Evolutionary conservation across 208 protist species (phyloP).

Genomic region (Acanthamoeba culbertsoni): DNA sequence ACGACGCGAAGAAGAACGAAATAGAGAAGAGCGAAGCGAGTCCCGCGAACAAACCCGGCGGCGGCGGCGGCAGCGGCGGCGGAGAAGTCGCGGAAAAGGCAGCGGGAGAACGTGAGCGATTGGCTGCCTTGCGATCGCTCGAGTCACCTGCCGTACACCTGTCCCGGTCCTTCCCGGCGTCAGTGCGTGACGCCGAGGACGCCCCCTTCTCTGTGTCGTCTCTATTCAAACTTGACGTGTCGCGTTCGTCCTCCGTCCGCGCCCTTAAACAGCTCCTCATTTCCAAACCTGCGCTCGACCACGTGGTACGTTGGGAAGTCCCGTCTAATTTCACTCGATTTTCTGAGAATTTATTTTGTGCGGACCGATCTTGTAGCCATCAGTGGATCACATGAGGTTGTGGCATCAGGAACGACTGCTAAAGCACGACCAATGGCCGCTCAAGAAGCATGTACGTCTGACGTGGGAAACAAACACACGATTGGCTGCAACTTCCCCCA

Average conservation of each 20-base stretch:
- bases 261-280: neutral
- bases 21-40: neutral
- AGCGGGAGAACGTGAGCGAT: neutral
- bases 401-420: neutral
- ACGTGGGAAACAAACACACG: too few species aligned
- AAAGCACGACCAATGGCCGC: neutral
- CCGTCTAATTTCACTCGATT: too few species aligned
- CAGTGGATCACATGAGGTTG: neutral
- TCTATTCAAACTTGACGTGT: neutral
- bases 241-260: neutral
- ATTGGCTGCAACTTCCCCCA: too few species aligned
- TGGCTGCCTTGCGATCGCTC: neutral
- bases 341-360: too few species aligned
- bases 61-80: neutral
- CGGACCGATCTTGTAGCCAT: too few species aligned
- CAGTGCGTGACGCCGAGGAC: neutral
- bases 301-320: neutral
- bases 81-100: neutral
- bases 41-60: neutral
- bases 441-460: neutral
- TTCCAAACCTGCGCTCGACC: neutral
- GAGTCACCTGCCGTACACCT: slow-evolving; percentile 4
- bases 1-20: too few species aligned
- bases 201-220: neutral
- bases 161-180: neutral